Evolutionary conservation across 2,329 filamentous ascomycete genomes (phyloP), one percentile per base, ranked within the genome.

Genomic region (Hypoxylon sp.): DNA sequence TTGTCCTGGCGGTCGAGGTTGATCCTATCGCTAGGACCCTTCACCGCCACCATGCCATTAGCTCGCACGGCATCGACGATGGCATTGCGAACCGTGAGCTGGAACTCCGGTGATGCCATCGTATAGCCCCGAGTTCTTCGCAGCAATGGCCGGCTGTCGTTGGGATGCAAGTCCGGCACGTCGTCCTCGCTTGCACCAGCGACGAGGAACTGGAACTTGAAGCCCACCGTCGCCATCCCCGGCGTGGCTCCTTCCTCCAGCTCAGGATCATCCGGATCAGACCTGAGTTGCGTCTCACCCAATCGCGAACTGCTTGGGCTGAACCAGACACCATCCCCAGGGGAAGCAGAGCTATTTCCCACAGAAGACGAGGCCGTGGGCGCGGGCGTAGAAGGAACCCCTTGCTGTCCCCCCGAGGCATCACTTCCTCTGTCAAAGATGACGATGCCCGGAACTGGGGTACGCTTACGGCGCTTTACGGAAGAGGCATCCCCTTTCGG

Each of bases 131-230:
- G 7, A 17, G 62, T 41, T 2, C 17, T n/a, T 2, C 26, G 24
- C 8, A 54, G 55, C 2, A 52, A 15, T 57, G 56, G 62, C 7
- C 67, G 58, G 3, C 0, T 9, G 2, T 69, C 66, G 0, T 23
- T 26, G 0, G 62, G 65, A 35, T 68, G 67, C 2, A 60, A 59
- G 48, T 69, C 66, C 1, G 23, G n/a, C 3, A 27, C 2, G 1
- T 0, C 1, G 3, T 18, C 8, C 1, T 4, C 0, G 1, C 3
- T 0, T 10, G 13, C n/a, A 2, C 5, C 49, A 24, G 66, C 67
- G 4, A 62, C 2, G 1, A 55, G n/a, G 10, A 68, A 55, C 35
- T 68, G 63, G 5, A 68, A 47, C 46, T 68, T 65, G 15, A 69
- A 40, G 3, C 67, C 67, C 1, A 67, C 41, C 1, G 66, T 67